Evolutionary conservation across 257 asterid species (phyloP).

Genomic region (Nicotiana undulata): DNA sequence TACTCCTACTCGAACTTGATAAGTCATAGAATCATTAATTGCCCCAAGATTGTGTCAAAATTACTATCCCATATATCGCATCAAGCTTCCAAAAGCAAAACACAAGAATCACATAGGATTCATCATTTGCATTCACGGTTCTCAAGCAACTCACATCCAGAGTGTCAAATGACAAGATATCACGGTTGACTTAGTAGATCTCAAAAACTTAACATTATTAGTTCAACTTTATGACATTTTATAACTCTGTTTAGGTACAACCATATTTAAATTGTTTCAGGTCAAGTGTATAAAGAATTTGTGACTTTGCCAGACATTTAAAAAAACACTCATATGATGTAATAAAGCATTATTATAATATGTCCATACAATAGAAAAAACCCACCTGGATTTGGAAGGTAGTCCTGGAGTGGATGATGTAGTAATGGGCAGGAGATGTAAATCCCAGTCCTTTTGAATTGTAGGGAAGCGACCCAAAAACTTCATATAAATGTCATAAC

Average conservation of each 20-base stretch:
- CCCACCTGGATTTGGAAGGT: conserved; percentile 48
- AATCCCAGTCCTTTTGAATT: conserved; percentile 65
- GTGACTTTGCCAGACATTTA: conserved; percentile 9
- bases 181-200: background rate
- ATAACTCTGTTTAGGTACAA: background rate
- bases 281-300: background rate
- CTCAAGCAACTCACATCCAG: background rate
- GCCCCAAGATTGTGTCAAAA: background rate
- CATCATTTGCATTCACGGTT: background rate
- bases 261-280: conserved; percentile 7
- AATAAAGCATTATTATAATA: background rate
- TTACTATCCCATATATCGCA: background rate
- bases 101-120: background rate
- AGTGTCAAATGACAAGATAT: background rate
- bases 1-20: background rate
- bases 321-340: background rate
- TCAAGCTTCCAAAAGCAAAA: background rate
- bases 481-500: conserved; percentile 49
- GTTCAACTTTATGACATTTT: background rate
- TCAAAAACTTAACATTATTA: background rate
- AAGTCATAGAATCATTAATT: background rate
- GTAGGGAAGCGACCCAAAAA: conserved; percentile 48
- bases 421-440: conserved; percentile 78
- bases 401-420: conserved; percentile 29
- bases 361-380: background rate